Percentiles rank a stretch among this genome's conserved stretches.
Conservation (phyloP, 2,329 filamentous ascomycete species). For the Rhinocladiella similis region DNA sequence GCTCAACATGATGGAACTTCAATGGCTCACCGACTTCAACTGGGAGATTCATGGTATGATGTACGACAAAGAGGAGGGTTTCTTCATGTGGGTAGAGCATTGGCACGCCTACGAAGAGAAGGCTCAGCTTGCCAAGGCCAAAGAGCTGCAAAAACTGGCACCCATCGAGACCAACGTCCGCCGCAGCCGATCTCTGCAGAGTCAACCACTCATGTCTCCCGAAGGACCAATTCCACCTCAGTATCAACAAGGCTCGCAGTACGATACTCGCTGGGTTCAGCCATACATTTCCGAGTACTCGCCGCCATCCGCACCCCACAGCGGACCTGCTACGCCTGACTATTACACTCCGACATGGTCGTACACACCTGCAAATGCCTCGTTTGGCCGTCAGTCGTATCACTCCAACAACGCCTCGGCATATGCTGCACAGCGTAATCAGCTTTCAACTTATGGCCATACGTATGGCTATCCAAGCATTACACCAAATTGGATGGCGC, state of each 20-base stretch:
- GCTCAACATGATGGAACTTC: conserved; percentile 80
- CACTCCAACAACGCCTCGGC: conserved; percentile 18
- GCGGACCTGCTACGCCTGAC: conserved; percentile 48
- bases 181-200: conserved; percentile 49
- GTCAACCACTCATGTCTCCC: conserved; percentile 50
- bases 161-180: conserved; percentile 67
- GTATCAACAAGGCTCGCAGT: conserved; percentile 47
- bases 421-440: conserved; percentile 23
- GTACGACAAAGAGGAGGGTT: conserved; percentile 69
- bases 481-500: conserved; percentile 45
- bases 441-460: conserved; percentile 21
- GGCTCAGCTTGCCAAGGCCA: conserved; percentile 46
- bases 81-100: conserved; percentile 63
- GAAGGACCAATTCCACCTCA: conserved; percentile 52
- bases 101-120: conserved; percentile 65
- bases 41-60: conserved; percentile 88
- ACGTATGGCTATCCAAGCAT: conserved; percentile 15
- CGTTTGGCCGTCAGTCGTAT: conserved; percentile 21
- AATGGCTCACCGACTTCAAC: conserved; percentile 80
- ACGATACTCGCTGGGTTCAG: conserved; percentile 54
- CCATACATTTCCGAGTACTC: conserved; percentile 52
- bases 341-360: conserved; percentile 48
- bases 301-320: conserved; percentile 51
- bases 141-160: conserved; percentile 52
- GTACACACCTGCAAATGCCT: conserved; percentile 33